Evolutionary conservation across 768 basidiomycete genomes (phyloP), one percentile per base, ranked within the genome.

Genomic region (Leccinum obscurum): DNA sequence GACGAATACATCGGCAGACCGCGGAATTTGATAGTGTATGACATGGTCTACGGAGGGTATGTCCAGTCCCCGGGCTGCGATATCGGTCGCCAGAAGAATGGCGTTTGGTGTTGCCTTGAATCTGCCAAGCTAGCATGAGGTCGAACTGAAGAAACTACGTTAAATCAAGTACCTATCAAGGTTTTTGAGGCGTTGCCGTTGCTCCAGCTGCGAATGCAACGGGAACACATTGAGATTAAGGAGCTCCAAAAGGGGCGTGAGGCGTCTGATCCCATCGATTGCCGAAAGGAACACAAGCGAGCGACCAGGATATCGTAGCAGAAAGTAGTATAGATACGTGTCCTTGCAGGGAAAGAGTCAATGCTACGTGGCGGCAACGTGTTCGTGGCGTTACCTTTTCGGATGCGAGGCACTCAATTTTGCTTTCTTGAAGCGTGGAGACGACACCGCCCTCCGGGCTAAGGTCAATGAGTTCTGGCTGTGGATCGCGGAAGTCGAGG

Each of bases 1-100:
- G 32, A 98, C 88, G 70, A 98, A 98, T 0, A 87, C 84, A 72
- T 99, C 97, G 10, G 93, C 93, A 1, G 92, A 85, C n/a, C 95
- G 88, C 11, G 96, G 97, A 17, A 94, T 85, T 66, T 98, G 95
- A 77, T 96, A 98, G 76, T 99, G 96, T 30, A 99, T 88, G 62
- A 98, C 95, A 72, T 99, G 96, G 68, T 97, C 95, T 2, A 99
- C 93, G 15, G 86, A 83, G 7, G 93, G 92, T 58, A 99, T 93
- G 76, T 98, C 96, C 34, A 99, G 83, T 55, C 96, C 96, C 56
- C 96, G 88, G 6, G 96, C 93, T 8, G 96, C 96, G 59, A 99
- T 92, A 72, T 99, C 97, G 0, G 96, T 99, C 3, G 96, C 95
- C 17, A 99, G 86, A 3, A 99, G 83, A 56, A 98, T 83, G 1